phyloP scores from a whole-genome alignment of 2,329 filamentous ascomycete genomes.

The Colletotrichum godetiae region DNA sequence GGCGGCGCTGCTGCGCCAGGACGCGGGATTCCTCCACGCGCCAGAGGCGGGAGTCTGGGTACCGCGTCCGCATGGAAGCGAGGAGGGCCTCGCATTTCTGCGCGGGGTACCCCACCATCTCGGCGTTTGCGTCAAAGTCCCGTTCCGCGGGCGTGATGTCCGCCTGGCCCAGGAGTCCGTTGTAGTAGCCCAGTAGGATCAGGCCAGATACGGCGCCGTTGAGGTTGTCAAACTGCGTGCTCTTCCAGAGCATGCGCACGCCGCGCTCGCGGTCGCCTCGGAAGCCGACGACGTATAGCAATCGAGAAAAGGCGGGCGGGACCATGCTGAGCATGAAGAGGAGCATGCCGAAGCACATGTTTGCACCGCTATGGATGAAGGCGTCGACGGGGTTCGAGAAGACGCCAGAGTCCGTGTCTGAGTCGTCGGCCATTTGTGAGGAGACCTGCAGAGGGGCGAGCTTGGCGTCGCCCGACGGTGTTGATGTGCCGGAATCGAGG shows the following conservation, averaged over 20 bases:
- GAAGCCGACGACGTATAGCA: slow-evolving; percentile 91
- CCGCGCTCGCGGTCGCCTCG: slow-evolving; percentile 87
- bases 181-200: slow-evolving; percentile 86
- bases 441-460: slow-evolving; percentile 28
- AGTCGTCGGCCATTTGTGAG: slow-evolving; percentile 25
- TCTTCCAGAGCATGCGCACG: slow-evolving; percentile 89
- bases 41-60: slow-evolving; percentile 88
- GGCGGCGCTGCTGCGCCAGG: slow-evolving; percentile 72
- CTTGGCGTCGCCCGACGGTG: slow-evolving; percentile 24
- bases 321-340: slow-evolving; percentile 92
- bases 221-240: slow-evolving; percentile 85
- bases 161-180: slow-evolving; percentile 84
- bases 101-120: slow-evolving; percentile 78
- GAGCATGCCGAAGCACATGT: slow-evolving; percentile 89
- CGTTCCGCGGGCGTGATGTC: slow-evolving; percentile 81
- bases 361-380: slow-evolving; percentile 90
- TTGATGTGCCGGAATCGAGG: slow-evolving; percentile 29
- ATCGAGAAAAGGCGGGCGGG: slow-evolving; percentile 87
- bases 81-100: slow-evolving; percentile 76
- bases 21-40: slow-evolving; percentile 87
- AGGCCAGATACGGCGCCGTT: slow-evolving; percentile 92
- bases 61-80: slow-evolving; percentile 77
- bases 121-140: slow-evolving; percentile 63
- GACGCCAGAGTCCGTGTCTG: slow-evolving; percentile 43
- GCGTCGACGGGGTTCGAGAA: slow-evolving; percentile 83